Evolutionary conservation across 176 grass and related monocot species (phyloP).

Genomic region (Rhynchospora breviuscula): DNA sequence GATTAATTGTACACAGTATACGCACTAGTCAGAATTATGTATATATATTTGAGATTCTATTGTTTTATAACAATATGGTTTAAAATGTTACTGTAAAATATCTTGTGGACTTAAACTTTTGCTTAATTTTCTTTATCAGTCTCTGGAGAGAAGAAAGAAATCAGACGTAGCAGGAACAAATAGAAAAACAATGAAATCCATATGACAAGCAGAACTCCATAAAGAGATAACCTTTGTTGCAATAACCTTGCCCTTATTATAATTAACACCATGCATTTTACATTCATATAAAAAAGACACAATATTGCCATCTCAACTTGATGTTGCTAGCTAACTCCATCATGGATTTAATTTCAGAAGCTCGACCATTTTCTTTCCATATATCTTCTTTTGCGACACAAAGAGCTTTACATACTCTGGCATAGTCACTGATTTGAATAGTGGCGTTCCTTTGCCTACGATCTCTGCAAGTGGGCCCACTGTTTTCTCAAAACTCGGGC

Average conservation of each 20-base stretch:
- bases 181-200: neutral
- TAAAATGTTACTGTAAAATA: neutral
- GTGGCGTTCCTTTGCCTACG: neutral
- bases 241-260: neutral
- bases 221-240: neutral
- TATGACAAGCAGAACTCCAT: neutral
- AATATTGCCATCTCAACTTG: neutral
- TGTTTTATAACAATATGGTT: too few species aligned
- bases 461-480: conserved; percentile 12
- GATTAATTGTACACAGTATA: too few species aligned
- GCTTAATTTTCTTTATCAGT: neutral
- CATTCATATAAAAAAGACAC: neutral
- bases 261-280: neutral
- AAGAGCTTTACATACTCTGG: conserved; percentile 17
- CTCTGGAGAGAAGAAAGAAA: neutral
- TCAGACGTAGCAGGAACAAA: neutral
- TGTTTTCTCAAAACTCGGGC: neutral
- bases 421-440: conserved; percentile 18
- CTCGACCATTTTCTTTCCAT: conserved; percentile 26
- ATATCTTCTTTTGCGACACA: conserved; percentile 2
- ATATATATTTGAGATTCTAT: too few species aligned
- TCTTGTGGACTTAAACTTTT: neutral
- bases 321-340: neutral
- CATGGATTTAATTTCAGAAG: conserved; percentile 19
- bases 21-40: too few species aligned